Percentiles rank a stretch among this genome's conserved stretches.
Evolutionary conservation across 768 basidiomycete species (phyloP).

Genomic region (Suillus occidentalis): DNA sequence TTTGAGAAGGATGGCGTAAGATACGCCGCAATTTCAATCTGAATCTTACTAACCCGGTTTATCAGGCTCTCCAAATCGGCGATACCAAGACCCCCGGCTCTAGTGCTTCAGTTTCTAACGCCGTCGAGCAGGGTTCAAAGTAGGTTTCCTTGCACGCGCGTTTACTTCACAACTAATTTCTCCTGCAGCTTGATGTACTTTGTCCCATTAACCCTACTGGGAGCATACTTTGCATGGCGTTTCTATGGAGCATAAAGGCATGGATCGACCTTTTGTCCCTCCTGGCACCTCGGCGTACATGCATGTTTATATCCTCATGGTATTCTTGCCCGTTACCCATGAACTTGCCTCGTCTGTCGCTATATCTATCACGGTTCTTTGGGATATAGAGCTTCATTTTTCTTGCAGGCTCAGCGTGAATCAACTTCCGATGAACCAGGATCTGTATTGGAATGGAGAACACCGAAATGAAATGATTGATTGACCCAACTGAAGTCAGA

Average conservation of each 20-base stretch:
- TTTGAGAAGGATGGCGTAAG: conserved; percentile 73
- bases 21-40: conserved; percentile 14
- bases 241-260: conserved; percentile 51
- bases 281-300: conserved; percentile 1
- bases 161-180: conserved; percentile 12
- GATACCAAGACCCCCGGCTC: conserved; percentile 49
- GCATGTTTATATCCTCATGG: conserved; percentile 12
- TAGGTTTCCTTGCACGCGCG: conserved; percentile 33
- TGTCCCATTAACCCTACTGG: conserved; percentile 74
- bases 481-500: conserved; percentile 2
- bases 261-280: not conserved
- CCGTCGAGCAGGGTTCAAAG: conserved; percentile 71
- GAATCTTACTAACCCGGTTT: conserved; percentile 9
- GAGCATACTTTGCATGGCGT: conserved; percentile 87
- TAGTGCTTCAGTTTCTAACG: conserved; percentile 37
- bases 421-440: not conserved
- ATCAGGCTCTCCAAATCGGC: conserved; percentile 53
- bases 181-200: conserved; percentile 73
- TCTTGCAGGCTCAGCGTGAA: conserved; percentile 2
- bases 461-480: not conserved
- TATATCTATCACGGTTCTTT: conserved; percentile 15
- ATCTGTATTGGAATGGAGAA: not conserved
- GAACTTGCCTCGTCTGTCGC: conserved; percentile 4
- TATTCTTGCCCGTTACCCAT: conserved; percentile 16
- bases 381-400: conserved; percentile 18